Base-by-base conservation (phyloP, 1,284 basidiomycete species). In the Cutaneotrichosporon mucoides region DNA sequence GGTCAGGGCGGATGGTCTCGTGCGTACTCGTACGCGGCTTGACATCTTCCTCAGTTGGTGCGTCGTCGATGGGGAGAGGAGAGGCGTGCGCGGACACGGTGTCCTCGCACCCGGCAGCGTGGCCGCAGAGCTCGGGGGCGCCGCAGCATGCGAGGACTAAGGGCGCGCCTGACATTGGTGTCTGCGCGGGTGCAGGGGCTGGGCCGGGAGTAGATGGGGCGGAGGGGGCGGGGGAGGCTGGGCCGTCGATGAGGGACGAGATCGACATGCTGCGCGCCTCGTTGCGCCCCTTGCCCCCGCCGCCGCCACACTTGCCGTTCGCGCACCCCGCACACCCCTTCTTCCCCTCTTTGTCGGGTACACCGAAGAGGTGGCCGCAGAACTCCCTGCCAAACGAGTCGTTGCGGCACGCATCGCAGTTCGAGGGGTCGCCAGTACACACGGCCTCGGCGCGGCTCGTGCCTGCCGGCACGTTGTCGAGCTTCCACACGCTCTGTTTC, bases 1-100 rank as follows among this genome's bases (percentile, higher is more conserved):
- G 85, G 70, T 89, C 87, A 46, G 87, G 88, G 15, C 89, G 84
- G 53, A 94, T 88, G 7, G 84, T 88, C 57, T 87, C 68, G 34
- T 64, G 24, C 24, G 24, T 24, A 3, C 24, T 24, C 24, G 24
- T 24, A 7, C 38, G 9, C 12, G 50, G 48, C 55, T 33, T 35
- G 13, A 5, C 36, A 15, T 38, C 36, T 38, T n/a, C 45, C 24
- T 24, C 24, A 24, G 48, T 40, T 8, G 37, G 2, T 60, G 16
- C 36, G 55, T 33, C 15, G 13, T 15, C 46, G 33, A 16, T 40
- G 7, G 46, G 10, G 10, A 24, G 11, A 34, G 12, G 11, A 7
- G 12, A n/a, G 12, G 43, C n/a, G 24, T 24, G 24, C 13, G 68
- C 61, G n/a, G 24, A 24, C 24, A 68, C 60, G 15, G 67, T 61